Evolutionary conservation across 78 protist species (phyloP).

Genomic region (Isochrysis galbana): DNA sequence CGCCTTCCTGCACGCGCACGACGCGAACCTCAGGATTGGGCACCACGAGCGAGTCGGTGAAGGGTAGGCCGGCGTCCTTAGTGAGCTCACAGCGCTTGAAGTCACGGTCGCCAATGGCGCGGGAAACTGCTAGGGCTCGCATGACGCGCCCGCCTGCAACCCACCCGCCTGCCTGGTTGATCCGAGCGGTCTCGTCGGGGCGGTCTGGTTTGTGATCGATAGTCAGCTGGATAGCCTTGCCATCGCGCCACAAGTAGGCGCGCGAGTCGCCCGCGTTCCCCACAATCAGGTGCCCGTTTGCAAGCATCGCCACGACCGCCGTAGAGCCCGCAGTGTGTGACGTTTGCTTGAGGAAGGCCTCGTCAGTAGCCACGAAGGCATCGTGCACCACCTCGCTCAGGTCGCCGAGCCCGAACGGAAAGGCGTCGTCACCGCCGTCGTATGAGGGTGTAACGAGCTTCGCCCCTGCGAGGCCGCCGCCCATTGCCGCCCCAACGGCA

Average conservation of each 20-base stretch:
- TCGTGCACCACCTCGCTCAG: background rate
- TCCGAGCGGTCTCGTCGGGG: background rate
- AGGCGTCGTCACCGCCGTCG: too few relatives aligned
- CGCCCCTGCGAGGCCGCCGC: too few relatives aligned
- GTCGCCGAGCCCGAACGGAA: too few relatives aligned
- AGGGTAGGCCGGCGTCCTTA: background rate
- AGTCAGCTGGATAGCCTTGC: background rate
- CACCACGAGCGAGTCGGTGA: background rate
- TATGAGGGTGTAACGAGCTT: too few relatives aligned
- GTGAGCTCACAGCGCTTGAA: background rate
- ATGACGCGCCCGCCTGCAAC: background rate
- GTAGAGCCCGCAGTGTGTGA: background rate
- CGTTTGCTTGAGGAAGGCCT: background rate
- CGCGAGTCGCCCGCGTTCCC: constrained; percentile 26
- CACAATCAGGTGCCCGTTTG: background rate
- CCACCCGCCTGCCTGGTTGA: background rate
- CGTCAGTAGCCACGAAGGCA: background rate
- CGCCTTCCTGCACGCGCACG: background rate
- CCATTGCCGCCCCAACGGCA: too few relatives aligned
- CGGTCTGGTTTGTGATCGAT: constrained; percentile 11
- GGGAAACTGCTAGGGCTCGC: background rate
- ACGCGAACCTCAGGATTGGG: background rate
- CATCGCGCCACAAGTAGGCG: background rate
- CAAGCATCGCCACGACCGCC: constrained; percentile 1
- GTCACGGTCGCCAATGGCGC: background rate